A percentile compares a stretch with the other conserved stretches of the same genome.
These are phyloP conservation scores for Fusarium verrucosum DNA, from an alignment of 2,329 filamentous ascomycete genomes.

Conservation along the genomic window DNA sequence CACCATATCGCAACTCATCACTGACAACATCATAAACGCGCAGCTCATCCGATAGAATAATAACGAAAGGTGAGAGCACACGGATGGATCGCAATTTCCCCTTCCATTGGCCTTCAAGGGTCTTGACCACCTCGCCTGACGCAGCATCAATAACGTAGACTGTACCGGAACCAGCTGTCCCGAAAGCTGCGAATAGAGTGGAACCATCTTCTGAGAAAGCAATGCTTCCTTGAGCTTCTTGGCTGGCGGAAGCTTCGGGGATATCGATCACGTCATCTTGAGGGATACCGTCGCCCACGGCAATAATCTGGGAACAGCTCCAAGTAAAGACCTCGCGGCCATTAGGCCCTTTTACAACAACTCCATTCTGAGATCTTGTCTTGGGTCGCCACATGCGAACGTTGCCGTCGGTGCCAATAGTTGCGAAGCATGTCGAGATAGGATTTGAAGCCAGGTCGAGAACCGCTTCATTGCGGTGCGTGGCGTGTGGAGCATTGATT, in stretches of 20 bases:
- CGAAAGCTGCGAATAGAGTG: slow-evolving; percentile 75
- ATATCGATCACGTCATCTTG: slow-evolving; percentile 51
- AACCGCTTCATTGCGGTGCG: slow-evolving; percentile 65
- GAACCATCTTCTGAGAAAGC: slow-evolving; percentile 87
- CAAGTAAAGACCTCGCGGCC: slow-evolving; percentile 75
- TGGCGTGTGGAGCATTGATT: slow-evolving; percentile 82
- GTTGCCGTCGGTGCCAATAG: slow-evolving; percentile 81
- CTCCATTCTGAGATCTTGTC: slow-evolving; percentile 72
- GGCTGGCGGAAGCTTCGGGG: slow-evolving; percentile 42
- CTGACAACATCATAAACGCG: slow-evolving; percentile 86
- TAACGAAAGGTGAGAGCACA: slow-evolving; percentile 76
- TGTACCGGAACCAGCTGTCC: slow-evolving; percentile 63
- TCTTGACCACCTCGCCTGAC: slow-evolving; percentile 71
- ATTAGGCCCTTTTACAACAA: slow-evolving; percentile 67
- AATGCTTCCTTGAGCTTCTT: slow-evolving; percentile 67
- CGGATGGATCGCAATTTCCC: slow-evolving; percentile 73
- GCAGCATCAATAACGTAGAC: slow-evolving; percentile 81
- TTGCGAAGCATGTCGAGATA: slow-evolving; percentile 76
- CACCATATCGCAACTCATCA: slow-evolving; percentile 75
- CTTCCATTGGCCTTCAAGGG: slow-evolving; percentile 73
- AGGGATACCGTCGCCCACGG: slow-evolving; percentile 61
- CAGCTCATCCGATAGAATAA: slow-evolving; percentile 78
- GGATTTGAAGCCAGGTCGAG: slow-evolving; percentile 80
- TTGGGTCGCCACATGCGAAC: slow-evolving; percentile 86
- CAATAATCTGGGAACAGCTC: slow-evolving; percentile 71